Conservation (phyloP, 2,329 filamentous ascomycete species). For the Mycosphaerella arachidis region DNA sequence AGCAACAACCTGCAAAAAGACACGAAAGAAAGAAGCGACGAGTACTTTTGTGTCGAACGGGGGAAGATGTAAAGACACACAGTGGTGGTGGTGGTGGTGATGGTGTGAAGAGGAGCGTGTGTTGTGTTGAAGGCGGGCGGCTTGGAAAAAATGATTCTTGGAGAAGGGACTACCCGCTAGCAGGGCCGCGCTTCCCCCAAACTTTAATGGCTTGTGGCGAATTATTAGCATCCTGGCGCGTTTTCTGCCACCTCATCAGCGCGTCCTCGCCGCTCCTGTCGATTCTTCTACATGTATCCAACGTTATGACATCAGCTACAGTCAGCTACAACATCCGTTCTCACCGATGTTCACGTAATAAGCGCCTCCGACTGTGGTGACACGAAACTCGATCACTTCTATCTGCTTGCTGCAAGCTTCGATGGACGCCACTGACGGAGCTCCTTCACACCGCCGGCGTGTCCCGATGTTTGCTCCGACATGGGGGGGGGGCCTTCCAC, state of each 20-base stretch:
- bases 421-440: neutral
- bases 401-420: neutral
- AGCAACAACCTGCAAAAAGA: slow-evolving; percentile 18
- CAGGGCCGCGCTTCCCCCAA: neutral
- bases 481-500: neutral
- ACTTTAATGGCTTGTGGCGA: neutral
- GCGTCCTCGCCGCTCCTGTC: no score
- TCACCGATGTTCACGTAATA: no score
- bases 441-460: neutral
- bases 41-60: neutral
- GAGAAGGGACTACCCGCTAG: neutral
- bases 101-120: neutral
- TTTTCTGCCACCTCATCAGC: no score
- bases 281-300: no score
- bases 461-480: neutral
- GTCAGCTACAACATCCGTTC: no score
- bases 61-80: neutral
- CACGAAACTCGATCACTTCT: neutral
- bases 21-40: slow-evolving; percentile 13
- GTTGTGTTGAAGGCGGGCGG: neutral
- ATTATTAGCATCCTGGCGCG: no score
- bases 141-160: neutral
- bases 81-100: neutral
- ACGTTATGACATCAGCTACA: no score
- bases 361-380: no score